Conservation (phyloP, 1,139 yeast species). For the Saccharomyces hybrid region DNA sequence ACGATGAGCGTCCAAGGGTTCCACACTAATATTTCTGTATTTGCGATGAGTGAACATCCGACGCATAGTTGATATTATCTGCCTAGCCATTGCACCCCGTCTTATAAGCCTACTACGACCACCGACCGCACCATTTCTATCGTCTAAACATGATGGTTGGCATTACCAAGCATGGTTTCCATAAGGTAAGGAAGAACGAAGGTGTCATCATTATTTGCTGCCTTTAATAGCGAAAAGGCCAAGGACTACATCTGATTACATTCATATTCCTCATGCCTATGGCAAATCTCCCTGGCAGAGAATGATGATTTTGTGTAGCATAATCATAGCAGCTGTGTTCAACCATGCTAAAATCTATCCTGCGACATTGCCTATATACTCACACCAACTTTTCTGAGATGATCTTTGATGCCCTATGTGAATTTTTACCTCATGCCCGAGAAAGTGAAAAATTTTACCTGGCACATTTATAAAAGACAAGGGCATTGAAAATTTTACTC, state of each 20-base stretch:
- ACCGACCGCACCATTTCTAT: not conserved
- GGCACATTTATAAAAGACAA: not conserved
- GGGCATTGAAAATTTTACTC: not conserved
- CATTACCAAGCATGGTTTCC: not conserved
- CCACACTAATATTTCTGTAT: not conserved
- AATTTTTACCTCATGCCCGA: not conserved
- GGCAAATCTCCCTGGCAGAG: not conserved
- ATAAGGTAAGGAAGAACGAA: not conserved
- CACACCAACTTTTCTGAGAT: not conserved
- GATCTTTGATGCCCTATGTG: not conserved
- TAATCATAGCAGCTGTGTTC: not conserved
- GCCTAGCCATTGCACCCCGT: not conserved
- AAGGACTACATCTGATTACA: not conserved
- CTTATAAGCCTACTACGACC: not conserved
- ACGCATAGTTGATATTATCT: not conserved
- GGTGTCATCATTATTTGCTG: not conserved
- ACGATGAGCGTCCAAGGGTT: not conserved
- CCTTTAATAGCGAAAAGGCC: not conserved
- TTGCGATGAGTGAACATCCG: not conserved
- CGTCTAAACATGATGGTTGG: not conserved
- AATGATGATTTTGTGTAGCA: not conserved
- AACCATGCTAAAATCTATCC: not conserved
- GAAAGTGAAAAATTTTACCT: not conserved
- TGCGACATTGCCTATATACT: not conserved
- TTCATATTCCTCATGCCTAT: not conserved